A percentile compares a stretch with the other conserved stretches of the same genome.
Evolutionary conservation across 768 basidiomycete species (phyloP).

Genomic region (Clitopilus passeckerianus): DNA sequence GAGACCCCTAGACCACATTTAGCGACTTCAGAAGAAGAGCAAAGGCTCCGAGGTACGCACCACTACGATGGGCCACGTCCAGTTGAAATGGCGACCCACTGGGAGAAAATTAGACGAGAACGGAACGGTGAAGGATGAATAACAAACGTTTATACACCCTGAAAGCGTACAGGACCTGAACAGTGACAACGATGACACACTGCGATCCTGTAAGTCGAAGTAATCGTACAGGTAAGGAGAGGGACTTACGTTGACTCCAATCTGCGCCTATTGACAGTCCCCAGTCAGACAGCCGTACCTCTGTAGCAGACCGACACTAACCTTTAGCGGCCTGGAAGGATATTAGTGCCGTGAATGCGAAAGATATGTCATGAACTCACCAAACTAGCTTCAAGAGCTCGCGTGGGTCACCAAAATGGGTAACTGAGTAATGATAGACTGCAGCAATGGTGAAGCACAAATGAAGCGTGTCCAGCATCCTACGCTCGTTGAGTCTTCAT

Average conservation of each 20-base stretch:
- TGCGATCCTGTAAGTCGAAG: conserved; percentile 1
- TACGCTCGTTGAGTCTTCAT: background rate
- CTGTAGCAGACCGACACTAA: background rate
- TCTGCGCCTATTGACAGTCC: background rate
- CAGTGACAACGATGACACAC: conserved; percentile 20
- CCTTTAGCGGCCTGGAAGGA: background rate
- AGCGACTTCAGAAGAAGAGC: background rate
- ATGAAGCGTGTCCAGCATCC: conserved; percentile 19
- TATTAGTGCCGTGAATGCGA: background rate
- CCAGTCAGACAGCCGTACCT: background rate
- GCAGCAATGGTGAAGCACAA: conserved; percentile 18
- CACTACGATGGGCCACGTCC: conserved; percentile 14
- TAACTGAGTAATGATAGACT: conserved; percentile 22
- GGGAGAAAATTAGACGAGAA: background rate
- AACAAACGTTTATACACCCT: conserved; percentile 24
- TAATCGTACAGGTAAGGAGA: background rate
- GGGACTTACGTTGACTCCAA: background rate
- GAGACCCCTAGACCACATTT: background rate
- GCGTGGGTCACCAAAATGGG: conserved; percentile 14
- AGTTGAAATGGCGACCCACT: conserved; percentile 15
- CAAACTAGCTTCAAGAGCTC: conserved; percentile 9
- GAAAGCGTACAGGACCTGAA: conserved; percentile 23
- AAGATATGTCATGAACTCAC: background rate
- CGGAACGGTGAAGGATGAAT: background rate
- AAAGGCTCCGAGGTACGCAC: conserved; percentile 1